These are phyloP conservation scores for Rhizophagus prolifer DNA, from an alignment of 192 early-diverging fungal genomes.

Conservation along the genomic window DNA sequence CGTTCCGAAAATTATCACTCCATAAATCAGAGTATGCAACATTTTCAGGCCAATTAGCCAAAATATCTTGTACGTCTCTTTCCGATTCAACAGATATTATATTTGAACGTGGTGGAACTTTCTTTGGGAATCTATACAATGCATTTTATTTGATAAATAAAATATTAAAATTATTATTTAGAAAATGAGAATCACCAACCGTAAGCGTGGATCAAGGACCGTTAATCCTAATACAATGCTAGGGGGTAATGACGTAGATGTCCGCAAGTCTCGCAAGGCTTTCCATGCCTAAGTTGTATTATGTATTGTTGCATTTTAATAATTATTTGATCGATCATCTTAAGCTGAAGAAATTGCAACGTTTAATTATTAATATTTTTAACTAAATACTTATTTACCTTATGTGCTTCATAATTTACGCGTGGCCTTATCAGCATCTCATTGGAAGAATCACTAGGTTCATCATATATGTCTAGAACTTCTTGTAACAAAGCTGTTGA, in stretches of 20 bases:
- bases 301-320: neutral
- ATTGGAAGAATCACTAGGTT: neutral
- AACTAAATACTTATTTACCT: conserved; percentile 31
- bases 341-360: neutral
- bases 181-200: conserved; percentile 38
- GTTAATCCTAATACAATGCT: conserved; percentile 78
- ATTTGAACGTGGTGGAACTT: conserved; percentile 39
- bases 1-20: conserved; percentile 49
- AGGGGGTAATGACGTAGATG: conserved; percentile 73
- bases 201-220: conserved; percentile 83
- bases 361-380: neutral
- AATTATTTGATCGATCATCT: too few species aligned
- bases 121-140: conserved; percentile 52
- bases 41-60: conserved; percentile 58
- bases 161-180: neutral
- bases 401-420: conserved; percentile 40
- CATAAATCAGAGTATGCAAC: conserved; percentile 57
- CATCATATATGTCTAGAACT: conserved; percentile 50
- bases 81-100: conserved; percentile 36
- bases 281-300: conserved; percentile 44
- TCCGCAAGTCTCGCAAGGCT: conserved; percentile 48
- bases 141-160: neutral
- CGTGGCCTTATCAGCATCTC: neutral
- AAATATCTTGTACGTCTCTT: conserved; percentile 39
- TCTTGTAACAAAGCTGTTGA: conserved; percentile 73